phyloP scores from a whole-genome alignment of 2,329 filamentous ascomycete species.

The Venturia aucupariae region DNA sequence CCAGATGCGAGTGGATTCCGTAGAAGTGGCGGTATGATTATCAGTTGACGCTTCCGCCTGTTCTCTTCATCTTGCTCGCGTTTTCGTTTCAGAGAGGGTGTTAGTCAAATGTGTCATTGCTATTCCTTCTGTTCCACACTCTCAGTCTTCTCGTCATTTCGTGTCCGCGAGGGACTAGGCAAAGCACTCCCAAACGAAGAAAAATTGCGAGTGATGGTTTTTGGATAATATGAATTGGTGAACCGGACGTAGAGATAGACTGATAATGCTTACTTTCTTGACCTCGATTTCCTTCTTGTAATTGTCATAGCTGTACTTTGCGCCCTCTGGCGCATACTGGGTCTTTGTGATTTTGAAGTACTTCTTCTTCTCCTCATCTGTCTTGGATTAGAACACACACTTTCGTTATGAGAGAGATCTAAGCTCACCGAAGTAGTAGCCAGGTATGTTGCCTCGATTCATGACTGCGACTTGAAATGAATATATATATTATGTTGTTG shows the following conservation, averaged over 20 bases:
- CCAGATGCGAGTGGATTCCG: background rate
- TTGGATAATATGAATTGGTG: no score
- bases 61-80: background rate
- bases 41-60: background rate
- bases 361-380: conserved; percentile 38
- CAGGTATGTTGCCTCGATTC: conserved; percentile 9
- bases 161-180: no score
- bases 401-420: background rate
- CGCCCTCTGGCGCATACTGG: conserved; percentile 22
- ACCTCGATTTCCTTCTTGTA: conserved; percentile 27
- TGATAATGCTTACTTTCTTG: conserved; percentile 20
- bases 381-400: conserved; percentile 3
- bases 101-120: background rate
- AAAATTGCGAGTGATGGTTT: no score
- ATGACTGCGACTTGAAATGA: background rate
- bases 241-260: no score
- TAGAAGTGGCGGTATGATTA: background rate
- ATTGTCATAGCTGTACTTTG: conserved; percentile 34
- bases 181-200: no score
- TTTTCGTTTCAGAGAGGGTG: conserved; percentile 10
- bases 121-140: no score
- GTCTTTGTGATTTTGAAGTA: conserved; percentile 40
- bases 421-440: conserved; percentile 13
- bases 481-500: background rate
- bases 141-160: no score